Evolutionary conservation across 352 stramenopile species (phyloP), one percentile per base, ranked within the genome.

Genomic region (Halophytophthora polymorphica): DNA sequence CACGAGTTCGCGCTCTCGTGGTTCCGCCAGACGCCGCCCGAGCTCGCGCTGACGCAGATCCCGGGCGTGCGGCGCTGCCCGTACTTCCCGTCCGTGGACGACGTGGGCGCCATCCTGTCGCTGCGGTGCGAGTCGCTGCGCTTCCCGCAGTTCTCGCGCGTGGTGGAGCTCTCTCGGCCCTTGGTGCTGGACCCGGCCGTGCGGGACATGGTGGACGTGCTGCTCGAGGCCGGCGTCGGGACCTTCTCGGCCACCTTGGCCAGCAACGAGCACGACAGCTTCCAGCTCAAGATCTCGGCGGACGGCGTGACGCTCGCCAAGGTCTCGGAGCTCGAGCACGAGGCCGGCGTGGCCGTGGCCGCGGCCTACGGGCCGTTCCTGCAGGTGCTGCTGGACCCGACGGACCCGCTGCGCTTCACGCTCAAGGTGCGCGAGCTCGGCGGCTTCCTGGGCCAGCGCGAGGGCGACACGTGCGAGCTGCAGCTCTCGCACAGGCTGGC

Each of bases 191-290:
- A 91, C 57, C 70, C 77, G 5, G 69, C 68, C 0, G 77, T 93
- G 1, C 62, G 78, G 17, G 71, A 88, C 6, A 88, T 85, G 34
- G 83, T 93, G 0, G 65, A 91, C 33, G 73, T 86, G 14, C 55
- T 93, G 14, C 55, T 91, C 2, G 83, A 90, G 50, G 79, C 83
- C 14, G 76, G 77, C 0, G 73, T 67, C 0, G 83, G 80, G 0
- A 83, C 80, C 10, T 93, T 93, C 47, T 93, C 83, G 1, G 83
- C 83, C 15, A 93, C 83, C 10, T 53, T 93, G 15, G 76, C 77
- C 4, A 91, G 76, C 54, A 88, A 88, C 33, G 83, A 93, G 39
- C 53, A 72, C 41, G 83, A 93, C 40, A 90, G 74, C 33, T 93
- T 93, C 60, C 83, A 93, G 53, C 60, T 93, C 45, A 90, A 88